Base-by-base conservation (phyloP, 2,329 filamentous ascomycete genomes). In the Penicillium expansum region DNA sequence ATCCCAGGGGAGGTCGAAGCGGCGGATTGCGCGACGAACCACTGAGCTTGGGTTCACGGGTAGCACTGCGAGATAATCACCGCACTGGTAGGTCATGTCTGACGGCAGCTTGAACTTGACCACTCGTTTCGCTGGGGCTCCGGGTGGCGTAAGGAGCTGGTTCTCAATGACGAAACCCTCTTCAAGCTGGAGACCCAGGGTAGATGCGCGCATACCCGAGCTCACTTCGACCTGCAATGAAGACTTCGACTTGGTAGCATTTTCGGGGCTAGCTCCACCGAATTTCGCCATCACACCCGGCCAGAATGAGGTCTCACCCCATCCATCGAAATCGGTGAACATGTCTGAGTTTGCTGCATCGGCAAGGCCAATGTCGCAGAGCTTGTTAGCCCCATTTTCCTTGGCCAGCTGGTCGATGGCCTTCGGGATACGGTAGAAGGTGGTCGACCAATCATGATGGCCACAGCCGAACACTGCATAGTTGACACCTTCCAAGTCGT, bases 1-100 rank as follows among this genome's bases (percentile, higher is more conserved):
- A 69, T 92, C 89, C 83, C 86, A 88, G 0, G 87, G 81, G 0
- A 93, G 74, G 1, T 81, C 76, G 69, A 92, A 92, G 55, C 74
- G 65, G 22, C 81, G 77, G 74, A 91, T 83, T 0, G 83, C 87
- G 9, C 88, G 80, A 5, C 80, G 79, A 3, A 92, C 82, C 10
- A 78, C 84, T 30, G 80, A 74, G 44, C 79, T 79, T 1, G 85
- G 84, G 69, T 93, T 93, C 30, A 90, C 74, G 0, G 90, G 90
- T 1, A 92, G 77, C 2, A 92, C 79, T 0, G 88, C 87, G 0
- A 93, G 80, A 69, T 94, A 93, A 68, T 93, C 90, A 14, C 90
- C 90, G 2, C 87, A 83, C 38, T 82, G 80, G 73, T 92, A 93
- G 0, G 79, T 81, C 78, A 85, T 80, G 49, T 82, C 83, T 0